Evolutionary conservation across 139 green algal genomes (phyloP).

Genomic region (Nannochloris sp.): DNA sequence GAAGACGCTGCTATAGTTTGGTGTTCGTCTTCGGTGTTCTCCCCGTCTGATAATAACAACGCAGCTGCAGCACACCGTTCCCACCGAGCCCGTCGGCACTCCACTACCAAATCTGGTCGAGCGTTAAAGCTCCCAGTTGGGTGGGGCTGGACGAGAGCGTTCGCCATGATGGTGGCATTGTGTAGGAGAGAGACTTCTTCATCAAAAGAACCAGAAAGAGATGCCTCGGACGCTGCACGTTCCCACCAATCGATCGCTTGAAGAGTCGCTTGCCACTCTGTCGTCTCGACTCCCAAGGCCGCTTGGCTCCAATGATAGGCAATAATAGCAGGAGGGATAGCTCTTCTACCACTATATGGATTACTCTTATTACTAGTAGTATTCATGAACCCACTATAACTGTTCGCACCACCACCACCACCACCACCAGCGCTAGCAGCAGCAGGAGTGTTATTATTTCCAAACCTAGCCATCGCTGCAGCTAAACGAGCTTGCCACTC

Average conservation of each 20-base stretch:
- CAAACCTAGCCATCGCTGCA: constrained; percentile 24
- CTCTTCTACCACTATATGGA: constrained; percentile 36
- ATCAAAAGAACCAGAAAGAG: constrained; percentile 9
- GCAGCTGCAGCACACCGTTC: constrained; percentile 33
- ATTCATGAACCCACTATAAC: constrained; percentile 19
- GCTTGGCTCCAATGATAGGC: constrained; percentile 67
- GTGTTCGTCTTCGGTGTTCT: no score
- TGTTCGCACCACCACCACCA: not conserved
- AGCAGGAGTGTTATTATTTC: not conserved
- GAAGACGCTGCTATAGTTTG: no score
- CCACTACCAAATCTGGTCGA: no score
- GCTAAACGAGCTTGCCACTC: constrained; percentile 57
- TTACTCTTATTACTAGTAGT: constrained; percentile 13
- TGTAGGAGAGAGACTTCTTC: constrained; percentile 30
- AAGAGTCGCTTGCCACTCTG: constrained; percentile 26
- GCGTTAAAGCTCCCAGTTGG: no score
- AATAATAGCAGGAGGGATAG: constrained; percentile 44
- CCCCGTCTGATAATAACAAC: constrained; percentile 4
- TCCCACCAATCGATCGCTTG: constrained; percentile 39
- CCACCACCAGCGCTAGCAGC: not conserved
- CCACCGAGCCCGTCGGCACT: constrained; percentile 13
- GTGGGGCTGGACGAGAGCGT: constrained; percentile 1
- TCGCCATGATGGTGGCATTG: constrained; percentile 12
- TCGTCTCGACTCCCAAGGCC: constrained; percentile 32
- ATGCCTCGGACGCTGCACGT: constrained; percentile 12